Evolutionary conservation across 495 filamentous ascomycete species (phyloP), one percentile per base, ranked within the genome.

Genomic region (Oidiodendron maius): DNA sequence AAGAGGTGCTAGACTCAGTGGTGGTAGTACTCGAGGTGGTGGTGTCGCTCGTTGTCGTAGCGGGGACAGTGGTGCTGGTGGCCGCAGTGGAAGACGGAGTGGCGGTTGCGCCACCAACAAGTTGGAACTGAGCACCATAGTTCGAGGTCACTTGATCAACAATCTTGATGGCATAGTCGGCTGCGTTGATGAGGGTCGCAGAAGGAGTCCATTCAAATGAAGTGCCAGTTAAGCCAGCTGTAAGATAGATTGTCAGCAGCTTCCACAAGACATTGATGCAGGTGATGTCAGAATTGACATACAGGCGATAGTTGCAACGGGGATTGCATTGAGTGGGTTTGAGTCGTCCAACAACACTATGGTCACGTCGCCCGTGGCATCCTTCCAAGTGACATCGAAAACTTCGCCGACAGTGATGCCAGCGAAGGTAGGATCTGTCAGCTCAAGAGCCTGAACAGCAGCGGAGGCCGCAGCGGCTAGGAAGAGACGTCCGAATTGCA

Each of bases 401-500:
- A 40, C 8, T 22, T 30, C 13, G 20, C 51, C 51, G 36, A 42
- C 50, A 4, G 38, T 38, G 22, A 53, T 24, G 18, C 10, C 21
- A 4, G 25, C 30, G 47, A 51, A 58, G 41, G 43, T 46, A 6
- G 34, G 3, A n/a, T 23, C 53, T 35, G 46, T 51, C 34, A 58
- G 46, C 15, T 53, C 13, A 38, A 40, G 28, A 12, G 46, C 46
- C 5, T 40, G 40, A 20, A 32, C 38, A 28, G 43, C 50, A 23
- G 40, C n/a, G 3, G 46, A 34, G 30, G 48, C 34, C 10, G 48
- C 50, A 3, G 46, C 25, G 34, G 51, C 43, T 24, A 58, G 4
- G 47, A 58, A 20, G 42, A 45, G 1, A 10, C 18, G 49, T 22
- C 46, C 17, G 47, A 58, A 58, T 22, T 54, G 50, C 55, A 58